Base-by-base conservation (phyloP, 2,329 filamentous ascomycete genomes). In the Tolypocladium amazonense region DNA sequence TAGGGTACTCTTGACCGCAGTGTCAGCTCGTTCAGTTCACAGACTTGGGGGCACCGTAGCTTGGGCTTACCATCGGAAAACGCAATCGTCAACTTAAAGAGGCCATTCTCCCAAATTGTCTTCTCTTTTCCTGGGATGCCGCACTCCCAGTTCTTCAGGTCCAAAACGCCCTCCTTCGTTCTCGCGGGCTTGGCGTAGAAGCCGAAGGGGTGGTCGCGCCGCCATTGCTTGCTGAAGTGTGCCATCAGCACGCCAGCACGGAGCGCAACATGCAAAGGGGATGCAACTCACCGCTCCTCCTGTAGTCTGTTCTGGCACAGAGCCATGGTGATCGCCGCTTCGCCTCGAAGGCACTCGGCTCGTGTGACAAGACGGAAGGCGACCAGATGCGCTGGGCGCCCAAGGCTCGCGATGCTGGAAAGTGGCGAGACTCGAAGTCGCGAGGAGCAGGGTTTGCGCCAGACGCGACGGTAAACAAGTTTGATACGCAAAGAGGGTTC, bases 141-240 rank as follows among this genome's bases (percentile, higher is more conserved):
- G 70, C 94, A 97, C 68, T 97, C 92, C 94, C 94, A 99, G 65
- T 86, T 84, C 81, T 97, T 96, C 64, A 99, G 81, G 71, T 99
- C 94, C 58, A 97, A 82, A 1, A 91, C 85, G 59, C 92, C 92
- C 65, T 90, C 83, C 23, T 87, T 75, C 63, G 86, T 92, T 67
- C 93, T 89, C 63, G 87, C 80, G 15, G 95, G 94, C 71, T 92
- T 90, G 30, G 94, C 94, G 74, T 89, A 96, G 79, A 99, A 99
- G 62, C 94, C 94, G 70, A 99, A 99, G 0, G 95, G 95, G 70
- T 99, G 94, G 68, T 99, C 93, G 71, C 88, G 88, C 65, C 94
- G 87, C 94, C 94, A 99, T 77, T 96, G 91, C 78, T 96, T 97
- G 64, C 92, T 96, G 67, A 35, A 39, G 47, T 58, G 50, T 56